Percentiles rank a stretch among this genome's conserved stretches.
phyloP scores from a whole-genome alignment of 2,329 filamentous ascomycete genomes.

The Colletotrichum falcatum region DNA sequence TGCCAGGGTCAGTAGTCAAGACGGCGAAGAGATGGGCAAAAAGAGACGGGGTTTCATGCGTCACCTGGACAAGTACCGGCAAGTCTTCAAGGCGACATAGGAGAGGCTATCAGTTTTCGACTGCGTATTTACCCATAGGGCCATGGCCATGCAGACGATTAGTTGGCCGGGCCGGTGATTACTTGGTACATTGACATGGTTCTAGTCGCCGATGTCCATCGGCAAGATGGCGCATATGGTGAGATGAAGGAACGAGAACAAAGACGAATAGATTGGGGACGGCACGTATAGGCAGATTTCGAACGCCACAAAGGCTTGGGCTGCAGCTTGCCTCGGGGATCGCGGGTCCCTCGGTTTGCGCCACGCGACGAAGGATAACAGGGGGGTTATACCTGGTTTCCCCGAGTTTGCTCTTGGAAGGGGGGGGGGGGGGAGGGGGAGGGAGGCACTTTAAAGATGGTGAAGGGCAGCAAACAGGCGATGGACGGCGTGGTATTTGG shows the following conservation, averaged over 20 bases:
- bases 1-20: neutral
- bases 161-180: no score
- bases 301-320: neutral
- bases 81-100: neutral
- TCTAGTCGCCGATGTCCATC: no score
- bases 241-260: neutral
- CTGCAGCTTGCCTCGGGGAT: conserved; percentile 9
- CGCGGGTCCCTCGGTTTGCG: conserved; percentile 1
- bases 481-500: neutral
- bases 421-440: no score
- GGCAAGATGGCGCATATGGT: no score
- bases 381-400: neutral
- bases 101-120: neutral
- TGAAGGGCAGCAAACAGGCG: neutral
- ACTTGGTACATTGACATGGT: neutral
- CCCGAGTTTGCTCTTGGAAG: neutral
- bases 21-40: neutral
- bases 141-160: neutral
- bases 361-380: conserved; percentile 1
- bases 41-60: neutral
- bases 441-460: neutral
- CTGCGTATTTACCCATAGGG: no score
- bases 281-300: neutral
- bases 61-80: no score
- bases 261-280: neutral